Evolutionary conservation across 1,284 basidiomycete species (phyloP), one percentile per base, ranked within the genome.

Genomic region (Exobasidium cylindrosporum): DNA sequence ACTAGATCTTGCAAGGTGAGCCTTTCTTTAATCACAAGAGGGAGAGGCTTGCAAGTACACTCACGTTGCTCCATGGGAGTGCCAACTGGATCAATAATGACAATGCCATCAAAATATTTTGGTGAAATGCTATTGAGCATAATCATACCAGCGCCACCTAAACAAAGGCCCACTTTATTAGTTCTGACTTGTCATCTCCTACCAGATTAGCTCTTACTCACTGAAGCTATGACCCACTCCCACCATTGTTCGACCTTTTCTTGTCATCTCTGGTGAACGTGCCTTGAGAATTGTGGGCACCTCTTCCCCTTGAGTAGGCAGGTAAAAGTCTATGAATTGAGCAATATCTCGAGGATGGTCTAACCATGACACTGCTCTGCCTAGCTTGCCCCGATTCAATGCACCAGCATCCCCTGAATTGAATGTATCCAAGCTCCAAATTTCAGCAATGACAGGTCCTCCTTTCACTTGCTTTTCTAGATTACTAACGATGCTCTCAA

Each of bases 151-250:
- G 26, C 64, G 43, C 57, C 69, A 28, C 61, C 65, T 14, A 50
- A 11, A 46, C n/a, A n/a, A n/a, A n/a, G n/a, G n/a, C n/a, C n/a
- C n/a, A n/a, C n/a, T n/a, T n/a, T n/a, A n/a, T n/a, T n/a, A n/a
- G n/a, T n/a, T n/a, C n/a, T n/a, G n/a, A n/a, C n/a, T n/a, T n/a
- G n/a, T n/a, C n/a, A n/a, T n/a, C n/a, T n/a, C n/a, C n/a, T n/a
- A n/a, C n/a, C n/a, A n/a, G n/a, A n/a, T n/a, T n/a, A n/a, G n/a
- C n/a, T n/a, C n/a, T n/a, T 23, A 87, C 1, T 88, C 90, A 28
- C 91, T 89, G 62, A 89, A 87, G 0, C 90, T 93, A 77, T 96
- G 91, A 0, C 91, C 92, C 1, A 92, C 80, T 1, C 83, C 86
- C 24, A 92, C 81, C 2, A 90, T 73, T 13, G 68, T 63, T 2